Evolutionary conservation across 1,139 yeast genomes (phyloP).

Genomic region (Candida pseudoviswanathii): DNA sequence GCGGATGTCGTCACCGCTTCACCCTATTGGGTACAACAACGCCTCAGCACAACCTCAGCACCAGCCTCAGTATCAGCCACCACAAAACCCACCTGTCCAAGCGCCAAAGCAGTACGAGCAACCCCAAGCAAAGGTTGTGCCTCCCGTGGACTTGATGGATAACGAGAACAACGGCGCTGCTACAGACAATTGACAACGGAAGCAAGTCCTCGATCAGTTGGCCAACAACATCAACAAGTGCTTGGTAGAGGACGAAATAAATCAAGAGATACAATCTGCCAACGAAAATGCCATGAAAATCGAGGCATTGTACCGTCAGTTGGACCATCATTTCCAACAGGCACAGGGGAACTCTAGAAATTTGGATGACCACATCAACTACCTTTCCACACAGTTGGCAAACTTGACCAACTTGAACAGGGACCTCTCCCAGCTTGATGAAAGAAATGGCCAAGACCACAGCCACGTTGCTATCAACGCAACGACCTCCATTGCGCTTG

Average conservation of each 20-base stretch:
- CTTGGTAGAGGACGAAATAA: conserved; percentile 18
- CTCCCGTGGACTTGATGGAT: conserved; percentile 23
- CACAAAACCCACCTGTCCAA: conserved; percentile 1
- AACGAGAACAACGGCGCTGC: conserved; percentile 5
- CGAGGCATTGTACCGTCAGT: conserved; percentile 34
- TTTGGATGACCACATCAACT: conserved; percentile 34
- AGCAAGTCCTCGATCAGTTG: conserved; percentile 18
- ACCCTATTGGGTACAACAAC: conserved; percentile 6
- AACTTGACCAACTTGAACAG: conserved; percentile 29
- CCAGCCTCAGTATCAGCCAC: neutral
- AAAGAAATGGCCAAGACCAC: conserved; percentile 23
- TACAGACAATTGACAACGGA: conserved; percentile 6
- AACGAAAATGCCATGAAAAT: conserved; percentile 26
- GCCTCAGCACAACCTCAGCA: neutral
- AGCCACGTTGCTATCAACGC: conserved; percentile 22
- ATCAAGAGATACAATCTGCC: conserved; percentile 17
- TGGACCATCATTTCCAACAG: conserved; percentile 39
- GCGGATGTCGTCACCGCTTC: conserved; percentile 4
- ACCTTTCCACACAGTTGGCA: conserved; percentile 33
- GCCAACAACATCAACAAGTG: conserved; percentile 27
- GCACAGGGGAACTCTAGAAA: conserved; percentile 40
- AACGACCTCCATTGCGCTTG: conserved; percentile 25
- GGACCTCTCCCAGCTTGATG: conserved; percentile 26
- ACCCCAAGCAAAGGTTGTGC: conserved; percentile 9
- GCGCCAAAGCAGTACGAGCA: conserved; percentile 5